Percentiles rank a stretch among this genome's conserved stretches.
phyloP scores from a whole-genome alignment of 768 basidiomycete genomes.

The Rhodotorula taiwanensis region DNA sequence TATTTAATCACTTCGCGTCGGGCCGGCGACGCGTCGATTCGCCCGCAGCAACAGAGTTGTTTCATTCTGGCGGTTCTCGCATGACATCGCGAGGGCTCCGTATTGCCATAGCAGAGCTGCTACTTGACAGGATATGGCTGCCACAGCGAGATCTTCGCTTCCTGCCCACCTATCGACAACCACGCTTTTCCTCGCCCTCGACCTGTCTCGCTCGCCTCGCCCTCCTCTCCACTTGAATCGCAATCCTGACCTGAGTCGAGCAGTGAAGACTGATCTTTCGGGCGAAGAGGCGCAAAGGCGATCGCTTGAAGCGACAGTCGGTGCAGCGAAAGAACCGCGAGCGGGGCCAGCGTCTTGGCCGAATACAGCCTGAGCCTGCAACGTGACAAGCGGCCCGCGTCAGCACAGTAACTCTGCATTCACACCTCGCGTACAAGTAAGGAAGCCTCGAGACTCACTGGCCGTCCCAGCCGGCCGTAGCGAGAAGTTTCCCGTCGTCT shows the following conservation, averaged over 20 bases:
- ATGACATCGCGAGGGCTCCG: no score
- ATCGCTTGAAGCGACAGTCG: slow-evolving; percentile 68
- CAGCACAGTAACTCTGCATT: no score
- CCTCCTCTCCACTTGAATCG: slow-evolving; percentile 45
- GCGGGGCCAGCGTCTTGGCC: slow-evolving; percentile 66
- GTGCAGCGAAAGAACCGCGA: slow-evolving; percentile 79
- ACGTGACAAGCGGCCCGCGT: neutral
- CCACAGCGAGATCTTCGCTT: slow-evolving; percentile 68
- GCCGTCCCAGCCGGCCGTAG: slow-evolving; percentile 91
- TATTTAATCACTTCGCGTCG: no score
- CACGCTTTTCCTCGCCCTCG: no score
- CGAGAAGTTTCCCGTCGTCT: slow-evolving; percentile 69
- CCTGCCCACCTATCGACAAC: slow-evolving; percentile 62
- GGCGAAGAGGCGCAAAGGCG: slow-evolving; percentile 54
- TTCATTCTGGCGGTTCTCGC: no score
- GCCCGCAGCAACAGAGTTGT: no score
- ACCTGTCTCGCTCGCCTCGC: slow-evolving; percentile 41
- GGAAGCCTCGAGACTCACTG: no score
- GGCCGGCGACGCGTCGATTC: no score
- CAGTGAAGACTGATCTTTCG: neutral
- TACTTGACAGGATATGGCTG: slow-evolving; percentile 44
- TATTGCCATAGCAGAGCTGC: no score
- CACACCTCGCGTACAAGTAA: no score
- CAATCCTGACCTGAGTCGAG: neutral
- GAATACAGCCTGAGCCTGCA: slow-evolving; percentile 73